Base-by-base conservation (phyloP, 345 rosid species). In the Eucalyptus marginata region DNA sequence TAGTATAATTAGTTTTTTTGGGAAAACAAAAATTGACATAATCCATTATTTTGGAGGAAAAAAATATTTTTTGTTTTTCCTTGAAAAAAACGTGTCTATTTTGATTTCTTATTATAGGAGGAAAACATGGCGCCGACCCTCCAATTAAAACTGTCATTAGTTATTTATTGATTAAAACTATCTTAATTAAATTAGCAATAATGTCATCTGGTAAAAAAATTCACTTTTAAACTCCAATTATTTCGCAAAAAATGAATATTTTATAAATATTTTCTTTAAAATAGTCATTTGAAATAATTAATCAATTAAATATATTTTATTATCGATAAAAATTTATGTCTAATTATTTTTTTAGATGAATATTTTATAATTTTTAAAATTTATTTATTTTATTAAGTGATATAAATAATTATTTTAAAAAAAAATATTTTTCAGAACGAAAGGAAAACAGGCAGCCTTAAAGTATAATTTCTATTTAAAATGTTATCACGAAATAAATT, bases 141-240 rank as follows among this genome's bases (percentile, higher is more conserved):
- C 20, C 3, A 18, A n/a, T 64, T n/a, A 29, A 64, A 64, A n/a
- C 8, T 29, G 5, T 64, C 36, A 64, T 7, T 14, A 64, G 20
- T 7, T 64, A 0, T 64, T 64, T 64, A 29, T 13, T n/a, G 36
- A 7, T 64, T 64, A 64, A 64, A 29, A 14, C 1, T 4, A 16
- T 14, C 76, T n/a, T 64, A n/a, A 29, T n/a, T n/a, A n/a, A n/a
- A n/a, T 14, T 14, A 64, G 16, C 17, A 64, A 64, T 64, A 64
- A 64, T 13, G 76, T 29, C 17, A 27, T 27, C 1, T 5, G n/a
- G n/a, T 2, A 12, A 27, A 59, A 62, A 29, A 62, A 5, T 5
- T 5, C 7, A 58, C 0, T 58, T 58, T 58, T 58, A 58, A 6
- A 5, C 0, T 59, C 0, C 0, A 29, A 27, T 27, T 56, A 24